phyloP scores from a whole-genome alignment of 345 rosid genomes.

The Aquilaria yunnanensis region DNA sequence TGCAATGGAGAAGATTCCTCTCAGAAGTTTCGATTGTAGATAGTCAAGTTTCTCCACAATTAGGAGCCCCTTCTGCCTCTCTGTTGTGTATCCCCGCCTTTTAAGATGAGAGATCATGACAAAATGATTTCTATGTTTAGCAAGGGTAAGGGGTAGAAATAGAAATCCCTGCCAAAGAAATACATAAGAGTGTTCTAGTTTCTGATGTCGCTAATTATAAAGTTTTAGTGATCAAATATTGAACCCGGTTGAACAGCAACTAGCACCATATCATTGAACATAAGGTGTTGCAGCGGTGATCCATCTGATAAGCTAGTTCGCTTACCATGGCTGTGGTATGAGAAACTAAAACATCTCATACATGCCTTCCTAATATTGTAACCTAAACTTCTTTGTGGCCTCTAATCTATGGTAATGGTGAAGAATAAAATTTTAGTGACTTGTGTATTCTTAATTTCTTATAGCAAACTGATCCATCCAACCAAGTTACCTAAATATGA shows the following conservation, averaged over 20 bases:
- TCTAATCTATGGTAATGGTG: neutral
- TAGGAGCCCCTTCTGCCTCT: conserved; percentile 79
- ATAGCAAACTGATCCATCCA: neutral
- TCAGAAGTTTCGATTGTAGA: conserved; percentile 78
- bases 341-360: no score
- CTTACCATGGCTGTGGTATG: no score
- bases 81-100: conserved; percentile 94
- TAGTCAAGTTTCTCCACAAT: conserved; percentile 91
- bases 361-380: neutral
- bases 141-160: neutral
- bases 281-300: no score
- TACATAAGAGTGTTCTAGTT: neutral
- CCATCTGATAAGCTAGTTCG: no score
- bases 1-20: conserved; percentile 43
- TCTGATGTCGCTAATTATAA: no score
- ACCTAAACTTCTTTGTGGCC: neutral
- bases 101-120: conserved; percentile 19
- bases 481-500: conserved; percentile 66
- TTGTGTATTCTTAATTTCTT: no score
- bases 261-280: no score
- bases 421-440: no score
- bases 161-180: neutral
- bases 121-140: no score
- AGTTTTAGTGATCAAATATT: no score
- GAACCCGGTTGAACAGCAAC: no score